Evolutionary conservation across 1,139 yeast genomes (phyloP).

Genomic region (Yamadazyma membranifaciens): DNA sequence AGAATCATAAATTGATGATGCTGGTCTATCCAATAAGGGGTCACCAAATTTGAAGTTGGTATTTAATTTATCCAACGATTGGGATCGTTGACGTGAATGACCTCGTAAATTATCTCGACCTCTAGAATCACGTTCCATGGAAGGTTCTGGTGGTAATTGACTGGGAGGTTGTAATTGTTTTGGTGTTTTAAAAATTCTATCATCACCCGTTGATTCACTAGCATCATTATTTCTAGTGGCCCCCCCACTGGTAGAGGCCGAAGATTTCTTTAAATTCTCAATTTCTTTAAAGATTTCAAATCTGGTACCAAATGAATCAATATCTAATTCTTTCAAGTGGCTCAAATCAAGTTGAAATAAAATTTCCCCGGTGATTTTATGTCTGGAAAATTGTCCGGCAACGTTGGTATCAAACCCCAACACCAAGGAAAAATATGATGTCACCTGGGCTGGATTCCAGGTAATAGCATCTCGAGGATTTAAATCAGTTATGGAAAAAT

Average conservation of each 20-base stretch:
- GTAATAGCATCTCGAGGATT: constrained; percentile 49
- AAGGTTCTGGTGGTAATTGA: constrained; percentile 5
- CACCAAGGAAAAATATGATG: constrained; percentile 63
- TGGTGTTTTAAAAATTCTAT: constrained; percentile 3
- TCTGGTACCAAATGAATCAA: constrained; percentile 90
- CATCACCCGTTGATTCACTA: neutral
- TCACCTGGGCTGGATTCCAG: constrained; percentile 91
- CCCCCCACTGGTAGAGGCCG: neutral
- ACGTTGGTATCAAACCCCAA: constrained; percentile 73
- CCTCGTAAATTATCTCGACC: constrained; percentile 1
- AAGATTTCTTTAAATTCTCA: constrained; percentile 53
- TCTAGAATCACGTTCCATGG: constrained; percentile 2
- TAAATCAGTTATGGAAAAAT: constrained; percentile 33
- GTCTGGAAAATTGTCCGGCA: constrained; percentile 78
- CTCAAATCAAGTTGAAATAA: constrained; percentile 81
- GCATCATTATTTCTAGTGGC: constrained; percentile 1
- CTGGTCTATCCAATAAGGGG: constrained; percentile 26
- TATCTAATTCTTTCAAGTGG: constrained; percentile 87
- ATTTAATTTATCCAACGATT: constrained; percentile 41
- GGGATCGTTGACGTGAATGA: constrained; percentile 21
- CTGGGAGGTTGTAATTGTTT: constrained; percentile 17
- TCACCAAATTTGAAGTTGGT: constrained; percentile 23
- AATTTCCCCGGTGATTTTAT: constrained; percentile 85
- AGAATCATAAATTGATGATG: constrained; percentile 46
- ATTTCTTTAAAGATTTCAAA: constrained; percentile 90